phyloP scores from a whole-genome alignment of 1,139 yeast genomes.

The Suhomyces guaymorum region DNA sequence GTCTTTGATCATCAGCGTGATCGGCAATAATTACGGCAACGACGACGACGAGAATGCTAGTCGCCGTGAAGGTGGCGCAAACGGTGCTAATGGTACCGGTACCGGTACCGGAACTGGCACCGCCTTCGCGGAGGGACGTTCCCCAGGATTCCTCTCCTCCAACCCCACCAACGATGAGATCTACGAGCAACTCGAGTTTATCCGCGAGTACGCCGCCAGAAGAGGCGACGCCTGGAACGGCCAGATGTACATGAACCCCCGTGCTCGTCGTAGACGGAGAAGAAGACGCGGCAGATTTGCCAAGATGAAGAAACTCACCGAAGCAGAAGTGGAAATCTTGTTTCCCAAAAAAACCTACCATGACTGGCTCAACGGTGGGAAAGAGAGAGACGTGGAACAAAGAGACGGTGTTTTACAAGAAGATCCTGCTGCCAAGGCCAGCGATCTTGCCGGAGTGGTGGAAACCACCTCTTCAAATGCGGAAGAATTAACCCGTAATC shows the following conservation, averaged over 20 bases:
- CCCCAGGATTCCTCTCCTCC: slow-evolving; percentile 6
- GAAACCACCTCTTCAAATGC: not conserved
- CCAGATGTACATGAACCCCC: slow-evolving; percentile 16
- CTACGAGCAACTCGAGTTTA: slow-evolving; percentile 38
- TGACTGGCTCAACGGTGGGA: slow-evolving; percentile 64
- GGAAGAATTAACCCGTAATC: slow-evolving; percentile 1
- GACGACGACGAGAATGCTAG: too few species aligned
- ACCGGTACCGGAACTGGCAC: not conserved
- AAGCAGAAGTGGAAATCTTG: slow-evolving; percentile 60
- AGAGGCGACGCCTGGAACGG: slow-evolving; percentile 36
- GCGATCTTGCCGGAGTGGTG: not conserved
- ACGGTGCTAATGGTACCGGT: not conserved
- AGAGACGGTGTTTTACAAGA: slow-evolving; percentile 40
- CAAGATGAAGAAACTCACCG: slow-evolving; percentile 56
- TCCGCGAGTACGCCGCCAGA: slow-evolving; percentile 33
- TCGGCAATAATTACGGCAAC: not conserved
- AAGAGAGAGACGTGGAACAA: slow-evolving; percentile 37
- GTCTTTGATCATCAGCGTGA: slow-evolving; percentile 1
- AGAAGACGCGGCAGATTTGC: slow-evolving; percentile 43
- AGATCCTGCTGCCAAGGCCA: slow-evolving; percentile 25
- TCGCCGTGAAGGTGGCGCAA: too few species aligned
- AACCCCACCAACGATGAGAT: slow-evolving; percentile 28
- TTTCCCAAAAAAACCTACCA: slow-evolving; percentile 66
- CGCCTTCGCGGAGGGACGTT: too few species aligned
- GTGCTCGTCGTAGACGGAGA: slow-evolving; percentile 23